Percentiles rank a stretch among this genome's conserved stretches.
Evolutionary conservation across 495 filamentous ascomycete genomes (phyloP).

Genomic region (Chaetomium tenue): DNA sequence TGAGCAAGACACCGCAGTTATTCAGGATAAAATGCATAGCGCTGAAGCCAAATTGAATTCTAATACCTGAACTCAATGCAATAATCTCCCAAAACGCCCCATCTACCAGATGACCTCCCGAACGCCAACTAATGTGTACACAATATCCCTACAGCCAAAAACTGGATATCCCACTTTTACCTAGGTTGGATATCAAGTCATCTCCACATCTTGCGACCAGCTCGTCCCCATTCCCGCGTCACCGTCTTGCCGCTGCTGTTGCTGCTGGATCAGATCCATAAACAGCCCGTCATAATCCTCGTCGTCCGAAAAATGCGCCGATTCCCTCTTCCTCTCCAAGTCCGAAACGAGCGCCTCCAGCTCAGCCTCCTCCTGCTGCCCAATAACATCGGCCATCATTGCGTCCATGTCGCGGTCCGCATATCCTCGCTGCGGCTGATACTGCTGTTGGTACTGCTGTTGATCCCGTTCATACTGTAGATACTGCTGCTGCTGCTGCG

Average conservation of each 20-base stretch:
- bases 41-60: neutral
- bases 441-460: conserved; percentile 28
- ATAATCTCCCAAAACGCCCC: conserved; percentile 3
- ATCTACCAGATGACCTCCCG: neutral
- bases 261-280: conserved; percentile 42
- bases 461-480: conserved; percentile 19
- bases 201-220: conserved; percentile 33
- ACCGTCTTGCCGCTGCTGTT: neutral
- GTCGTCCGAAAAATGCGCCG: conserved; percentile 49
- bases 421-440: neutral
- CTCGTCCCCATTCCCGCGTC: neutral
- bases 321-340: conserved; percentile 12
- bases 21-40: conserved; percentile 16
- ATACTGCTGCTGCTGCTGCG: conserved; percentile 26
- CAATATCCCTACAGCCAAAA: neutral
- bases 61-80: conserved; percentile 12
- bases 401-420: conserved; percentile 36
- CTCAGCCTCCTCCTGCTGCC: conserved; percentile 56
- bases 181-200: conserved; percentile 25
- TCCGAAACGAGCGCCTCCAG: conserved; percentile 55
- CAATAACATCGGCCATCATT: conserved; percentile 48
- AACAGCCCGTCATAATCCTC: conserved; percentile 63
- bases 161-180: neutral
- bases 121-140: conserved; percentile 11
- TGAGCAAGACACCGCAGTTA: neutral